Conservation (phyloP, 169 alveolate genomes). For the Plasmodium cynomolgi region DNA sequence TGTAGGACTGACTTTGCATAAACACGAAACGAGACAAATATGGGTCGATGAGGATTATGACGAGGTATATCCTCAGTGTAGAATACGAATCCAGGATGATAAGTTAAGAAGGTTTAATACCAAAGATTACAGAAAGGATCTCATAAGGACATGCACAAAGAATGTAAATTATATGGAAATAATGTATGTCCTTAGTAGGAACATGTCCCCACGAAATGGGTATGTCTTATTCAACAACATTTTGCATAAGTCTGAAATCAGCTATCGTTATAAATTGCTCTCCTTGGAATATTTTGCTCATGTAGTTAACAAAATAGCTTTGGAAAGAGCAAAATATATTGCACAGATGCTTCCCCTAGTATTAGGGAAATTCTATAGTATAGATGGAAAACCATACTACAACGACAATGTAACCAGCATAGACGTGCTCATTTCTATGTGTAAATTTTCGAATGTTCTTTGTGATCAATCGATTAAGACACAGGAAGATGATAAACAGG, state of each 20-base stretch:
- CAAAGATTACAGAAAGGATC: slow-evolving; percentile 17
- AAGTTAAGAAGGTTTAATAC: slow-evolving; percentile 24
- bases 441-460: slow-evolving; percentile 57
- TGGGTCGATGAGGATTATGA: background rate
- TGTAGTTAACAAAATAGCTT: slow-evolving; percentile 44
- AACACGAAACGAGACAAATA: background rate
- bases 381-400: slow-evolving; percentile 71
- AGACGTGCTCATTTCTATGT: slow-evolving; percentile 44
- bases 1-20: background rate
- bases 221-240: slow-evolving; percentile 55
- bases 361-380: slow-evolving; percentile 60
- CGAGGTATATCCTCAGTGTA: slow-evolving; percentile 4
- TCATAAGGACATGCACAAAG: slow-evolving; percentile 57
- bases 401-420: slow-evolving; percentile 58
- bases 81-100: slow-evolving; percentile 46
- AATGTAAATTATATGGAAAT: slow-evolving; percentile 63
- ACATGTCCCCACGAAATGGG: slow-evolving; percentile 63
- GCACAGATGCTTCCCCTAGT: slow-evolving; percentile 68
- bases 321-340: slow-evolving; percentile 72
- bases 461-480: slow-evolving; percentile 72
- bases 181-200: slow-evolving; percentile 49
- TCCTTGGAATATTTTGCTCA: slow-evolving; percentile 71
- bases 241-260: slow-evolving; percentile 43
- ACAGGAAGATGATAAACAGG: slow-evolving; percentile 73
- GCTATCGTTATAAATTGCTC: slow-evolving; percentile 58